These are phyloP conservation scores for Brasilioporus rufonigricans DNA, from an alignment of 768 basidiomycete species.

Conservation along the genomic window DNA sequence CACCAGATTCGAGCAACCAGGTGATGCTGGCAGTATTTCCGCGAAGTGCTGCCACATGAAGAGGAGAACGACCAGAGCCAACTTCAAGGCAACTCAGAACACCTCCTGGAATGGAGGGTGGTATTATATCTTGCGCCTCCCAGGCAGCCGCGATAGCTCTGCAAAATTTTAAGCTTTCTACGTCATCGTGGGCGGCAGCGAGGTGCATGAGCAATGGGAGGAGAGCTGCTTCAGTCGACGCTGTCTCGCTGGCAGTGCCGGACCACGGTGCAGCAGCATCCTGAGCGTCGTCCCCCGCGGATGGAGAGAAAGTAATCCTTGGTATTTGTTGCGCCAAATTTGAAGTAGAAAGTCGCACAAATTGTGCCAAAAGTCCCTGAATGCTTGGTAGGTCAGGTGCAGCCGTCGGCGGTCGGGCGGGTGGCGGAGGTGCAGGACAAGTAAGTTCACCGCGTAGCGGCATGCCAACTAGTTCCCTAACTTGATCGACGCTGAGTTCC, in stretches of 20 bases:
- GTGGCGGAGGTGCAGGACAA: slow-evolving; percentile 41
- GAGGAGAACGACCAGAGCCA: slow-evolving; percentile 68
- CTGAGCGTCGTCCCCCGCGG: slow-evolving; percentile 38
- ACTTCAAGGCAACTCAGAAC: slow-evolving; percentile 71
- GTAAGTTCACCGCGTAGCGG: slow-evolving; percentile 91
- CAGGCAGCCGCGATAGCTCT: slow-evolving; percentile 33
- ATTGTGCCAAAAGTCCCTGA: slow-evolving; percentile 62
- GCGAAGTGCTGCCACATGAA: slow-evolving; percentile 77
- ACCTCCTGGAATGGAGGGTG: slow-evolving; percentile 52
- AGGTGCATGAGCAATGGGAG: slow-evolving; percentile 79
- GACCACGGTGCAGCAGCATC: slow-evolving; percentile 65
- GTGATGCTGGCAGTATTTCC: slow-evolving; percentile 46
- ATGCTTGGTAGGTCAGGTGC: slow-evolving; percentile 58
- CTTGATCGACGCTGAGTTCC: slow-evolving; percentile 63
- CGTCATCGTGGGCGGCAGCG: slow-evolving; percentile 70
- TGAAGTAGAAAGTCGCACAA: slow-evolving; percentile 61
- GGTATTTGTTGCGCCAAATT: slow-evolving; percentile 37
- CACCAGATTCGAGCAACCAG: slow-evolving; percentile 66
- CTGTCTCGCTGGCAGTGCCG: slow-evolving; percentile 74
- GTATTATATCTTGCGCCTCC: slow-evolving; percentile 21
- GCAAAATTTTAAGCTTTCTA: slow-evolving; percentile 61
- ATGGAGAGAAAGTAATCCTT: slow-evolving; percentile 34
- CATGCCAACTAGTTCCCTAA: slow-evolving; percentile 70
- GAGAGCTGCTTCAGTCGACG: slow-evolving; percentile 64
- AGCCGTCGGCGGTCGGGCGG: slow-evolving; percentile 37